Evolutionary conservation across 2,329 filamentous ascomycete species (phyloP).

Genomic region (Ceratocystis cubensis): DNA sequence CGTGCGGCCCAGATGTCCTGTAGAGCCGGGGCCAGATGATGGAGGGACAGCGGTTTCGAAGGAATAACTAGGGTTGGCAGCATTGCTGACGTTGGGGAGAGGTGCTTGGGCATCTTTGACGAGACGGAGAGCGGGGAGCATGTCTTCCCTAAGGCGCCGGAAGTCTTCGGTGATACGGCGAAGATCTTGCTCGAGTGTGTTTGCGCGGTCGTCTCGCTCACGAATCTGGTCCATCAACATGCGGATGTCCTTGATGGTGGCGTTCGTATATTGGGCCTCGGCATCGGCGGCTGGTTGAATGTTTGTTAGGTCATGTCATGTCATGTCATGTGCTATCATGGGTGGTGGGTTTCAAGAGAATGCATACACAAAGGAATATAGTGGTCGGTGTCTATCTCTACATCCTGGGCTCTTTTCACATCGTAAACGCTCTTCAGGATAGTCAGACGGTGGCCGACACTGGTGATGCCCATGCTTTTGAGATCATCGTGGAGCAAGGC

Average conservation of each 20-base stretch:
- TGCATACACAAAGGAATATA: constrained; percentile 81
- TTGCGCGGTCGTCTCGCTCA: constrained; percentile 81
- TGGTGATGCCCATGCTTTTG: constrained; percentile 85
- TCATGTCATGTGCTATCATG: not conserved
- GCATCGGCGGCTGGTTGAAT: constrained; percentile 63
- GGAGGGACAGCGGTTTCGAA: constrained; percentile 36
- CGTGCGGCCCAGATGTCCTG: constrained; percentile 52
- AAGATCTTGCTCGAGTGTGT: constrained; percentile 68
- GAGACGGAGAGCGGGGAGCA: constrained; percentile 78
- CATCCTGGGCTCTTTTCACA: constrained; percentile 84
- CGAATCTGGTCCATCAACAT: constrained; percentile 81
- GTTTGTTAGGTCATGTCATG: constrained; percentile 14
- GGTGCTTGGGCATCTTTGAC: constrained; percentile 87
- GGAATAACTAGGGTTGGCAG: constrained; percentile 18
- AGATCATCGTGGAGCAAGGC: constrained; percentile 84
- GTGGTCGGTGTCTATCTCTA: constrained; percentile 82
- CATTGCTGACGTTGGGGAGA: constrained; percentile 42
- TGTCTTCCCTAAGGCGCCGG: constrained; percentile 74
- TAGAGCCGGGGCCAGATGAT: constrained; percentile 40
- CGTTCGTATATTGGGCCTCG: constrained; percentile 70
- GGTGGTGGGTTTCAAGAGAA: not conserved
- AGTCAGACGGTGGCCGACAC: constrained; percentile 85
- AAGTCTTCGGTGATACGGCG: constrained; percentile 80
- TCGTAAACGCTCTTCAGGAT: constrained; percentile 96
- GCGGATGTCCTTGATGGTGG: constrained; percentile 86